Evolutionary conservation across 768 basidiomycete genomes (phyloP), one percentile per base, ranked within the genome.

Genomic region (Termitomyces sp.): DNA sequence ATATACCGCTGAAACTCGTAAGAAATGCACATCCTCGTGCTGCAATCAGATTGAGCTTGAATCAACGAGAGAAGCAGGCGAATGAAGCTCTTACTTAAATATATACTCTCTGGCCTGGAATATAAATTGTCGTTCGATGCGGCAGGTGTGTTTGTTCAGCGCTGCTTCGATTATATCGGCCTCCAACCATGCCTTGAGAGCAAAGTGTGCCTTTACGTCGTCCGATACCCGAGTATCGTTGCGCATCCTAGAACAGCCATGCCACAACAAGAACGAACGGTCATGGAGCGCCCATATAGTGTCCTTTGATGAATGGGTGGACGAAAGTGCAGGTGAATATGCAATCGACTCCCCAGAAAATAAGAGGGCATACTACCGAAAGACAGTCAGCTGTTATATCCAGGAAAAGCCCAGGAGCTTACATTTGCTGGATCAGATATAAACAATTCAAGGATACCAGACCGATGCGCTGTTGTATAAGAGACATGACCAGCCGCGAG

Each of bases 281-380:
- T 87, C 82, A 65, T 86, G 82, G 52, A 91, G 72, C n/a, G 87
- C 87, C 88, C 87, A 91, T 22, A 91, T 75, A 5, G 85, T 85
- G 55, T 88, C 82, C 68, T 88, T 90, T 9, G 79, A 73, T 4
- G 81, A 74, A 55, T 67, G 60, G 39, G 53, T 39, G 36, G 57
- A 62, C 22, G 67, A 44, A 20, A 71, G 56, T 22, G 64, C 42
- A 12, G 74, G 74, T 10, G 72, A 76, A 30, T 71, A 71, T 3
- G 69, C 71, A 26, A 84, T 71, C 13, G 82, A 78, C 71, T 91
- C 89, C n/a, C 87, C 89, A 7, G 88, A 85, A 68, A 91, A 91
- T 22, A 91, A 72, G n/a, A 91, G 68, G 1, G 83, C 81, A 68
- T 85, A 88, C 89, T 91, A 64, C 14, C 30, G 42, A 50, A 50